Conservation (phyloP, 768 basidiomycete genomes). For the Pulveroboletus sp. region DNA sequence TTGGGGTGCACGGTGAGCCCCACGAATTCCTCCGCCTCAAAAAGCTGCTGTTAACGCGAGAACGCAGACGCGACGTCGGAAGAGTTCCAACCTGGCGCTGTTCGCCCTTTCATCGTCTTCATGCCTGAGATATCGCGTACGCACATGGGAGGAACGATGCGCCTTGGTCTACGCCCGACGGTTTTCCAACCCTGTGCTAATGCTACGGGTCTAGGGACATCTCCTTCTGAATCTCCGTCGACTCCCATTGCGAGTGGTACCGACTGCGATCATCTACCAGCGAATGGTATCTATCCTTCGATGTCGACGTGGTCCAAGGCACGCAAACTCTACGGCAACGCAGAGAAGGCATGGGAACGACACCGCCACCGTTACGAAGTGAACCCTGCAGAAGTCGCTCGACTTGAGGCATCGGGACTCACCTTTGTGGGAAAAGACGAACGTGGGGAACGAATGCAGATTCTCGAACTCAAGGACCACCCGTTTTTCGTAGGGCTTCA, state of each 20-base stretch:
- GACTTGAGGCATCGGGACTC: slow-evolving; percentile 68
- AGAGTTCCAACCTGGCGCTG: slow-evolving; percentile 64
- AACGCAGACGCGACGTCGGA: slow-evolving; percentile 73
- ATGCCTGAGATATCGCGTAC: slow-evolving; percentile 99
- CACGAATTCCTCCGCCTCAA: background rate
- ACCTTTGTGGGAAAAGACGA: slow-evolving; percentile 87
- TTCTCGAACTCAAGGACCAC: slow-evolving; percentile 86
- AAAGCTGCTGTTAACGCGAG: slow-evolving; percentile 8
- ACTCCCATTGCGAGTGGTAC: slow-evolving; percentile 6
- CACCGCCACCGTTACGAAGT: slow-evolving; percentile 97
- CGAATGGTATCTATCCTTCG: slow-evolving; percentile 17
- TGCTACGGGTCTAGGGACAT: slow-evolving; percentile 8
- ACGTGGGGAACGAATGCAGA: slow-evolving; percentile 95
- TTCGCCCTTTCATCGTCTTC: slow-evolving; percentile 83
- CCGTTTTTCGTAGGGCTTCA: slow-evolving; percentile 93
- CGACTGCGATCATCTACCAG: background rate
- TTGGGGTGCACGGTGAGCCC: slow-evolving; percentile 59
- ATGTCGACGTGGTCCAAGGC: slow-evolving; percentile 69
- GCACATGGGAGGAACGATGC: slow-evolving; percentile 99
- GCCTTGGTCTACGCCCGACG: slow-evolving; percentile 95
- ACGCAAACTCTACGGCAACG: slow-evolving; percentile 80
- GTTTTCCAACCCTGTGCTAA: slow-evolving; percentile 60
- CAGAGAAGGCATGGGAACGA: slow-evolving; percentile 86
- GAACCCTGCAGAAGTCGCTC: slow-evolving; percentile 80
- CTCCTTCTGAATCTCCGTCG: slow-evolving; percentile 11